Base-by-base conservation (phyloP, 2,329 filamentous ascomycete species). In the Cytospora mali region DNA sequence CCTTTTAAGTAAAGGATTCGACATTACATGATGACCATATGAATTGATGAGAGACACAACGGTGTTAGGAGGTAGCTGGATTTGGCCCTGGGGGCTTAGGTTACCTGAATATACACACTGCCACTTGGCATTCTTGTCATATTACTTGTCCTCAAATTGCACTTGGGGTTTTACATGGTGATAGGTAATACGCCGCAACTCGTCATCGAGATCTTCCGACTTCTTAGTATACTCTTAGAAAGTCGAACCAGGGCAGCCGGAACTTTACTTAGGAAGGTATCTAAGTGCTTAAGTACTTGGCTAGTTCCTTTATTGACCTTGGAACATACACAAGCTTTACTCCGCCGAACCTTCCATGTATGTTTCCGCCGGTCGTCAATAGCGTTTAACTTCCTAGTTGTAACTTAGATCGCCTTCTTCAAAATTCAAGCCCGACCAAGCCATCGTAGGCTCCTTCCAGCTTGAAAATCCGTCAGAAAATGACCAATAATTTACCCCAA, bases 41-140 rank as follows among this genome's bases (percentile, higher is more conserved):
- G 52, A 50, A 39, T 57, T 18, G 52, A 29, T 27, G 46, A 21
- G 56, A 51, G 31, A n/a, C 29, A 48, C 27, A 31, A n/a, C 48
- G 2, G 29, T 4, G 6, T 35, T 9, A 35, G 14, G n/a, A 23
- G 42, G n/a, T 18, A 23, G n/a, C 16, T 11, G 42, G 42, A 46
- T 21, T 46, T n/a, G n/a, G n/a, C n/a, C n/a, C n/a, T n/a, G n/a
- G n/a, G n/a, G 42, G 42, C 42, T 23, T 46, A 23, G 42, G 10
- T 46, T 46, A 23, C 9, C n/a, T 46, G n/a, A 46, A 46, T 46
- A 46, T n/a, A 46, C 42, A 21, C 9, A 46, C 42, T 46, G 42
- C 42, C 42, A 3, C n/a, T 23, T 13, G 42, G 42, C 42, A 7
- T 21, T 46, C n/a, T 46, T 46, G 16, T 21, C 10, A 11, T 23